Percentiles rank a stretch among this genome's conserved stretches.
phyloP scores from a whole-genome alignment of 495 filamentous ascomycete species.

The Elasticomyces elasticus region DNA sequence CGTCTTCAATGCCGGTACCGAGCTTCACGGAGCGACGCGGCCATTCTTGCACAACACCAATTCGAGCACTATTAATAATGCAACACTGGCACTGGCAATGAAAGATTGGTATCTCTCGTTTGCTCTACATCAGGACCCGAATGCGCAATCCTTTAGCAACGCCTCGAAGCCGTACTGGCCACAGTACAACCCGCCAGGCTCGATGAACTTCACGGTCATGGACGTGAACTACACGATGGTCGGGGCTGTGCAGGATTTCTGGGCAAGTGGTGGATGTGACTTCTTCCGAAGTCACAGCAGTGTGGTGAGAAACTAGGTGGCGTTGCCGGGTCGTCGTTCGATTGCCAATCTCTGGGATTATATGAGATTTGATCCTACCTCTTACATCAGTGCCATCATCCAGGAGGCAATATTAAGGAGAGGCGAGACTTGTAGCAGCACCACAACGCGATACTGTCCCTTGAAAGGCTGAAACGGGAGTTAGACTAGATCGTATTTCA shows the following conservation, averaged over 20 bases:
- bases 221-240: slow-evolving; percentile 18
- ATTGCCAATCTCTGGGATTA: too few species aligned
- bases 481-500: too few species aligned
- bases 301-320: slow-evolving; percentile 20
- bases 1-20: slow-evolving; percentile 17
- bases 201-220: slow-evolving; percentile 6
- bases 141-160: background rate
- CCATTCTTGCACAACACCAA: slow-evolving; percentile 6
- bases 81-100: slow-evolving; percentile 50
- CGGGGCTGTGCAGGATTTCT: slow-evolving; percentile 7
- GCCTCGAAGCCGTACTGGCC: slow-evolving; percentile 16
- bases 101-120: slow-evolving; percentile 56
- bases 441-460: too few species aligned
- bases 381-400: too few species aligned
- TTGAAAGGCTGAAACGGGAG: too few species aligned
- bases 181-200: background rate
- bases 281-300: slow-evolving; percentile 15
- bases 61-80: slow-evolving; percentile 18
- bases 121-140: slow-evolving; percentile 6
- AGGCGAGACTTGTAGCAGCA: too few species aligned
- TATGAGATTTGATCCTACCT: too few species aligned
- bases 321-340: too few species aligned
- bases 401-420: too few species aligned
- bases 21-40: slow-evolving; percentile 16
- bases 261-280: slow-evolving; percentile 13